Evolutionary conservation across 2,329 filamentous ascomycete species (phyloP), one percentile per base, ranked within the genome.

Genomic region (Colletotrichum liriopes): DNA sequence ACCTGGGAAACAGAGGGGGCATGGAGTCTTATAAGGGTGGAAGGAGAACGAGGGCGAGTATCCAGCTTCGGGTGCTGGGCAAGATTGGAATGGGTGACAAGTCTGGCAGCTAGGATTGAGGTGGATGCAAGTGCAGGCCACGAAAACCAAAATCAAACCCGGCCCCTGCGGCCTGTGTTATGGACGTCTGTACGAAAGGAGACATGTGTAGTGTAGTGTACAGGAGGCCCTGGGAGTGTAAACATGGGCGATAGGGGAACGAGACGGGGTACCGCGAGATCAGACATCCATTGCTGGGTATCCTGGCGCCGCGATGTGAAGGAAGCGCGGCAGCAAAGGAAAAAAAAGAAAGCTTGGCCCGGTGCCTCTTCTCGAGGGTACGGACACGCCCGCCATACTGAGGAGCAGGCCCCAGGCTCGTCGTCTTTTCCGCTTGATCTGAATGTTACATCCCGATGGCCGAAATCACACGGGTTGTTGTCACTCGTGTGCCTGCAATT

Each of bases 21-120:
- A 23, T 41, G 29, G 59, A 43, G 65, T 52, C 59, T 72, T 69
- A 64, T 69, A 64, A 69, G 45, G 23, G 8, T n/a, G 35, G 5
- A 41, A 39, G 9, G 23, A 54, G 23, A 41, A 20, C 26, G 3
- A 52, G 32, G 5, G 16, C 32, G 20, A 29, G 16, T 52, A 26
- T 16, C 9, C 29, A 12, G 35, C 29, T 29, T 35, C n/a, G 51
- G 51, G 7, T 18, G 41, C 41, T 23, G 26, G 8, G 12, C 29
- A 29, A n/a, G 1, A 49, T 37, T 16, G 29, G 11, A 18, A 60
- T 45, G 41, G 41, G 12, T 14, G 14, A 12, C 41, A 60, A 20
- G 41, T n/a, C 39, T n/a, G 23, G 41, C 56, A n/a, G 18, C 39
- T 11, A n/a, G 43, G 43, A n/a, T 12, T 47, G 39, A 52, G 29